These are phyloP conservation scores for Cladochytrium tenue DNA, from an alignment of 371 early-diverging fungal genomes.

Conservation along the genomic window DNA sequence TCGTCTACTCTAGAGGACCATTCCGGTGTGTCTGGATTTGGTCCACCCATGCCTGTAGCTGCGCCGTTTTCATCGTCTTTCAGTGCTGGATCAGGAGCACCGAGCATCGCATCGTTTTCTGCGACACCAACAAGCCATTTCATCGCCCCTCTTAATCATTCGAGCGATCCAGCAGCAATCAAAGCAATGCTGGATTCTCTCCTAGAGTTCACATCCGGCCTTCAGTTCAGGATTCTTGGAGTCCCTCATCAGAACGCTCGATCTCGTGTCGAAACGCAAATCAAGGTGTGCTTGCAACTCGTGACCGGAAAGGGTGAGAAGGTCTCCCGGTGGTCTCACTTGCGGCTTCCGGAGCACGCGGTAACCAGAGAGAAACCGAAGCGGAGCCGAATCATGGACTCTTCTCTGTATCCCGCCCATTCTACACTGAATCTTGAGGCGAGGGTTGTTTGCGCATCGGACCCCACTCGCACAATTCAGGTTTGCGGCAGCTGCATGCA, in stretches of 20 bases:
- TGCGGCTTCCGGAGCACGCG: conserved; percentile 81
- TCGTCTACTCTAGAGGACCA: neutral
- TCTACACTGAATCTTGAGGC: conserved; percentile 72
- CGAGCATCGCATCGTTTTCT: neutral
- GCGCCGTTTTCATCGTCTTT: too few relatives aligned
- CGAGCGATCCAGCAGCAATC: too few relatives aligned
- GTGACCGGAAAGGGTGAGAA: conserved; percentile 65
- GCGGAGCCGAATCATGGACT: conserved; percentile 16
- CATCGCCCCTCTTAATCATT: conserved; percentile 2
- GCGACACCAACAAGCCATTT: neutral
- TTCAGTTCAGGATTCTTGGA: conserved; percentile 46
- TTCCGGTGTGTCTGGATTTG: too few relatives aligned
- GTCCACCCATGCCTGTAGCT: too few relatives aligned
- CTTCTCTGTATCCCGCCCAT: conserved; percentile 31
- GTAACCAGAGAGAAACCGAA: conserved; percentile 35
- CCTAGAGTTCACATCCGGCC: neutral
- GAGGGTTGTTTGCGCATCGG: conserved; percentile 82
- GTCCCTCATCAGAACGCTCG: conserved; percentile 81
- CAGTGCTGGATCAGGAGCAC: too few relatives aligned
- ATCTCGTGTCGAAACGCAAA: conserved; percentile 91
- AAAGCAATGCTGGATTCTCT: neutral
- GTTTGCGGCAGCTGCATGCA: conserved; percentile 86
- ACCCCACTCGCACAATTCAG: conserved; percentile 72
- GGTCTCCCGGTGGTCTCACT: conserved; percentile 78
- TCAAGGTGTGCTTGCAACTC: conserved; percentile 84